These are phyloP conservation scores for Cryptococcus sp. DNA, from an alignment of 1,284 basidiomycete genomes.

Conservation along the genomic window DNA sequence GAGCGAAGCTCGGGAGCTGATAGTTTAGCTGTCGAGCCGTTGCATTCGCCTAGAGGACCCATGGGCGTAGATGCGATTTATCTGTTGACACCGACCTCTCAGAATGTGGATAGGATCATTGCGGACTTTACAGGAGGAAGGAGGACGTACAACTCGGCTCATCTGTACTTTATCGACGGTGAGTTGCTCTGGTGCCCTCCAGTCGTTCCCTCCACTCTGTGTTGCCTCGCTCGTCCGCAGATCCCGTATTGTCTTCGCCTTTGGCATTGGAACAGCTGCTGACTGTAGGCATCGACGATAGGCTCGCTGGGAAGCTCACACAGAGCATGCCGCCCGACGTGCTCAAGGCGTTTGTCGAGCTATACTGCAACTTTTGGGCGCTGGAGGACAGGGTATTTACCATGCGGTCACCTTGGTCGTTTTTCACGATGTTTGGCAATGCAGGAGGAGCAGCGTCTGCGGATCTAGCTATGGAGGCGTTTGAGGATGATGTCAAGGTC, in stretches of 20 bases:
- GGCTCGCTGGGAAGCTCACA: constrained; percentile 66
- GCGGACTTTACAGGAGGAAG: constrained; percentile 65
- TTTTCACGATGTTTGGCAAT: constrained; percentile 81
- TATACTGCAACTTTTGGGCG: constrained; percentile 86
- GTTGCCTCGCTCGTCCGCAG: not conserved
- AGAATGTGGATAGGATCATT: constrained; percentile 89
- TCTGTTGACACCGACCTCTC: constrained; percentile 85
- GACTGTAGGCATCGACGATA: constrained; percentile 52
- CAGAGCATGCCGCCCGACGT: constrained; percentile 40
- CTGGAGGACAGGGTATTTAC: constrained; percentile 79
- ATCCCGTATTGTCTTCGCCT: constrained; percentile 4
- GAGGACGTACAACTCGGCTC: constrained; percentile 77
- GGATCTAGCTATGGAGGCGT: constrained; percentile 56
- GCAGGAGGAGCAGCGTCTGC: constrained; percentile 62
- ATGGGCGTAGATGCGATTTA: constrained; percentile 88
- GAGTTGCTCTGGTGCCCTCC: constrained; percentile 25
- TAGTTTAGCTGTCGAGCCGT: constrained; percentile 47
- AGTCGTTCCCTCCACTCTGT: constrained; percentile 1
- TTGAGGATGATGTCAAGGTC: constrained; percentile 79
- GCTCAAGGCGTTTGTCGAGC: constrained; percentile 67
- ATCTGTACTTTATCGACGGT: constrained; percentile 95
- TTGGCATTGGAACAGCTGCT: not conserved
- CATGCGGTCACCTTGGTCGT: constrained; percentile 64
- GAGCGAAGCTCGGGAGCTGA: not conserved
- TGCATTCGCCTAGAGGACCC: constrained; percentile 57